These are phyloP conservation scores for Paratinospora sagittata DNA, from an alignment of 164 flowering plant species.

Conservation along the genomic window DNA sequence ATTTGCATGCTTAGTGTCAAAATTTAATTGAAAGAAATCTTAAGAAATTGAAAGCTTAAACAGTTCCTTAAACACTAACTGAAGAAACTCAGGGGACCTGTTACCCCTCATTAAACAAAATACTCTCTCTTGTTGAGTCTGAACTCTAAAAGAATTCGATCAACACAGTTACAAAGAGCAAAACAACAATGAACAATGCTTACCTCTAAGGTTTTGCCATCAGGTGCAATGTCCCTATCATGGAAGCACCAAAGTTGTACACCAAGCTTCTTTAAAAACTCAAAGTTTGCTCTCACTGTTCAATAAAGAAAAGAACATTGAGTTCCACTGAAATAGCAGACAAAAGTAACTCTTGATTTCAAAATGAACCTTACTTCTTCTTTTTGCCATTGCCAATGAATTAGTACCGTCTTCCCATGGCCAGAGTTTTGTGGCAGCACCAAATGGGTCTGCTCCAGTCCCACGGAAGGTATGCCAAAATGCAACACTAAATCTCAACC, in stretches of 20 bases:
- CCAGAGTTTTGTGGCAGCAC: constrained; percentile 87
- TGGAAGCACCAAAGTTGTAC: constrained; percentile 97
- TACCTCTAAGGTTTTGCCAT: constrained; percentile 76
- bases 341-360: background rate
- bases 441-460: constrained; percentile 90
- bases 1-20: background rate
- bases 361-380: constrained; percentile 61
- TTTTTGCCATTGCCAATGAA: constrained; percentile 93
- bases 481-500: constrained; percentile 96
- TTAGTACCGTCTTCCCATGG: constrained; percentile 99
- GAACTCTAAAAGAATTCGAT: background rate
- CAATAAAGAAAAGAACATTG: constrained; percentile 8
- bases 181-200: constrained; percentile 7
- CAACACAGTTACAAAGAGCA: background rate
- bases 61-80: background rate
- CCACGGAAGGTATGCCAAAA: constrained; percentile 99
- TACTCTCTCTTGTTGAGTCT: background rate
- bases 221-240: constrained; percentile 97
- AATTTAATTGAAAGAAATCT: background rate
- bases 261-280: constrained; percentile 85
- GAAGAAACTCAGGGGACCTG: background rate
- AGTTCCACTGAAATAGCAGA: background rate
- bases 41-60: background rate
- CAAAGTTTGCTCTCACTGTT: constrained; percentile 97
- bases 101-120: background rate